These are phyloP conservation scores for Fulvia fulva DNA, from an alignment of 2,329 filamentous ascomycete species.

Conservation along the genomic window DNA sequence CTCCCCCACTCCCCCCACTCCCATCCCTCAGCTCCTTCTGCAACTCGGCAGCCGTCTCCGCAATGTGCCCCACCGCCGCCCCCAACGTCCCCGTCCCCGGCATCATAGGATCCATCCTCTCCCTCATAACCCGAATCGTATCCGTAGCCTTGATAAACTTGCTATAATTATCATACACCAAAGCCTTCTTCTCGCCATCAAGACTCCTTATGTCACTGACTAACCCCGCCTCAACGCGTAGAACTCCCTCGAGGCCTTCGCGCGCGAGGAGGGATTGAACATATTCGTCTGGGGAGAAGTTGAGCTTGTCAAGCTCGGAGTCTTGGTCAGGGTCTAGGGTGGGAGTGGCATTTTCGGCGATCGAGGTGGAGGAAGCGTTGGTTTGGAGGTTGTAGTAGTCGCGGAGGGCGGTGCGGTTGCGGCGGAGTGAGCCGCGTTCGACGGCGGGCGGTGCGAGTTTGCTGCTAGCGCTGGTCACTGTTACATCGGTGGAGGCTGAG, in stretches of 20 bases:
- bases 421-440: constrained; percentile 49
- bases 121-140: constrained; percentile 85
- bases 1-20: constrained; percentile 27
- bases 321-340: constrained; percentile 54
- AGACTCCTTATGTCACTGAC: constrained; percentile 77
- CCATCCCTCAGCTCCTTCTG: constrained; percentile 36
- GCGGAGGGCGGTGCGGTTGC: constrained; percentile 81
- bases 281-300: constrained; percentile 70
- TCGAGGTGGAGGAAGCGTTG: constrained; percentile 35
- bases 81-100: constrained; percentile 70
- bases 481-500: constrained; percentile 61
- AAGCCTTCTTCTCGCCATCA: constrained; percentile 91
- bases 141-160: constrained; percentile 96
- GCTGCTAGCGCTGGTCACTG: constrained; percentile 41
- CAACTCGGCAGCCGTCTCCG: constrained; percentile 51
- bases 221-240: constrained; percentile 67
- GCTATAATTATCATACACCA: constrained; percentile 98
- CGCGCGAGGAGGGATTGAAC: constrained; percentile 59
- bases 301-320: constrained; percentile 68
- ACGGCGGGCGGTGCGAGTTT: constrained; percentile 22
- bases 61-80: constrained; percentile 71
- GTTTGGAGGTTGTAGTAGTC: constrained; percentile 87
- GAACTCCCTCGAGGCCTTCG: constrained; percentile 62
- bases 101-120: constrained; percentile 74
- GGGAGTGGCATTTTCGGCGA: constrained; percentile 32